Base-by-base conservation (phyloP, 2,329 filamentous ascomycete species). In the Diaporthe citri region DNA sequence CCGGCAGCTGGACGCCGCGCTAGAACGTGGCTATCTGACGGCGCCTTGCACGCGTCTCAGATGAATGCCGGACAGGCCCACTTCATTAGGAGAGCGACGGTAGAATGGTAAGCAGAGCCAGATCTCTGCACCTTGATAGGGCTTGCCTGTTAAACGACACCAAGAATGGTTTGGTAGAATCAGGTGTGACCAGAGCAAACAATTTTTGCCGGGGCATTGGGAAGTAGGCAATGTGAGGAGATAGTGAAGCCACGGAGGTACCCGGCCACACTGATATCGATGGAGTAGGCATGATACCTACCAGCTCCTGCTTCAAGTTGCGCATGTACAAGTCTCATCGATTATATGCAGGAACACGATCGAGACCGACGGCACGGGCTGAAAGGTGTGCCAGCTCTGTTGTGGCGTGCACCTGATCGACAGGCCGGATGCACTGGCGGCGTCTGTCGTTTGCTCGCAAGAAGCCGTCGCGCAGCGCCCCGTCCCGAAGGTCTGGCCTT, bases 401-500 rank as follows among this genome's bases (percentile, higher is more conserved):
- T 25, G 4, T 15, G 15, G 15, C 7, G 15, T 6, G 48, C 20
- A 41, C 34, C 36, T 69, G 46, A 69, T 55, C 64, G 64, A 28
- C 48, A 41, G 9, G 48, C n/a, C 62, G 31, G 5, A 17, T 41
- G 64, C 15, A 15, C n/a, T 39, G 25, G n/a, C 64, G 48, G 36
- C 34, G 64, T 17, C 15, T 67, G 64, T 52, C 64, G 64, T 51
- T 66, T 36, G 43, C 28, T n/a, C 43, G 7, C 28, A 10, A 34
- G 41, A 15, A 31, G 62, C 22, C 62, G 46, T 69, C 34, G 64
- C 34, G 48, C 34, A 55, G 34, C 64, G 48, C 48, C n/a, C 48
- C 64, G 64, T 69, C 64, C 64, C 64, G 64, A 55, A 28, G 64
- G 12, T 55, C 15, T 52, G 36, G 13, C 31, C 64, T 69, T 69